Evolutionary conservation across 768 basidiomycete species (phyloP).

Genomic region (Austroboletus eburneus): DNA sequence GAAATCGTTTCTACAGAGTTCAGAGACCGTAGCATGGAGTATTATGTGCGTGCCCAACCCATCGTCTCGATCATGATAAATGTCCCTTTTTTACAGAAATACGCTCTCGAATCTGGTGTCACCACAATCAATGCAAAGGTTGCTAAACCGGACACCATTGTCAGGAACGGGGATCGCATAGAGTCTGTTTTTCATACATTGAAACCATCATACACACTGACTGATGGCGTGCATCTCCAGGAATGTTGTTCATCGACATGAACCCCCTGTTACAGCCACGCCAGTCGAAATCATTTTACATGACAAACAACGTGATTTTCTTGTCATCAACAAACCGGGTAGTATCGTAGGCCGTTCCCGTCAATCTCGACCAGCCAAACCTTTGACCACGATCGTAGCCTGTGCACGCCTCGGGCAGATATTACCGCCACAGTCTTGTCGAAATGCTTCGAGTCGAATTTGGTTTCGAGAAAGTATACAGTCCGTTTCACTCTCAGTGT

Average conservation of each 20-base stretch:
- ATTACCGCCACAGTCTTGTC: constrained; percentile 81
- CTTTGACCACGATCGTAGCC: constrained; percentile 45
- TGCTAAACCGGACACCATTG: constrained; percentile 73
- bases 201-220: neutral
- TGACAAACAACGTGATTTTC: constrained; percentile 75
- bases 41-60: constrained; percentile 66
- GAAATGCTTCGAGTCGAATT: constrained; percentile 84
- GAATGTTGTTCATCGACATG: constrained; percentile 94
- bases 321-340: constrained; percentile 96
- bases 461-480: constrained; percentile 75
- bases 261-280: constrained; percentile 86
- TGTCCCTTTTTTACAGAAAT: constrained; percentile 40
- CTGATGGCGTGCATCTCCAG: constrained; percentile 34
- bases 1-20: constrained; percentile 95
- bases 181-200: constrained; percentile 52
- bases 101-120: constrained; percentile 87
- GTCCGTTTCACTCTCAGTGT: constrained; percentile 44
- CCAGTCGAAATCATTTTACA: constrained; percentile 77
- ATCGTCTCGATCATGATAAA: constrained; percentile 1
- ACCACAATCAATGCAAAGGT: constrained; percentile 90
- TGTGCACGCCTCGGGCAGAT: constrained; percentile 89
- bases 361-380: neutral
- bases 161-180: constrained; percentile 84
- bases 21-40: constrained; percentile 89
- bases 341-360: constrained; percentile 73